These are phyloP conservation scores for Elaeis oleifera DNA, from an alignment of 202 grass and related monocot genomes.

Conservation along the genomic window DNA sequence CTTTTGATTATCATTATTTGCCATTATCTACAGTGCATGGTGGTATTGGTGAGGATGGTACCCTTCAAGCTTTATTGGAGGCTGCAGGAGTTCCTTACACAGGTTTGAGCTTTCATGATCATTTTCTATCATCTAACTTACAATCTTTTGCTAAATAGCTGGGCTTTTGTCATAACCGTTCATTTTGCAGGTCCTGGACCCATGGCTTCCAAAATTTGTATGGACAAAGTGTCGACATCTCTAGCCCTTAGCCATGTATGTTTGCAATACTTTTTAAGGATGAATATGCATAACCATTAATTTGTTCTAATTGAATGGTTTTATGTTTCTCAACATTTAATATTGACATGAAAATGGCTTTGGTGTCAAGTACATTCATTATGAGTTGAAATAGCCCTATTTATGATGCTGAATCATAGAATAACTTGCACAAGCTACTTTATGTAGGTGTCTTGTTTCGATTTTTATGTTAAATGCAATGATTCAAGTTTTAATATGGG, in stretches of 20 bases:
- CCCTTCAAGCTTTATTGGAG: slow-evolving; percentile 76
- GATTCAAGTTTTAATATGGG: no score
- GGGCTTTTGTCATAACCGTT: not conserved
- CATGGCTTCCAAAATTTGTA: slow-evolving; percentile 80
- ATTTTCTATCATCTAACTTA: slow-evolving; percentile 4
- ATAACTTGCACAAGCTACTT: no score
- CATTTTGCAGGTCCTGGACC: slow-evolving; percentile 61
- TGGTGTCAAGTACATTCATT: no score
- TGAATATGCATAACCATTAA: no score
- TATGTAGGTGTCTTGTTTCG: no score
- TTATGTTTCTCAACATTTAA: no score
- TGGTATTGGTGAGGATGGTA: slow-evolving; percentile 96
- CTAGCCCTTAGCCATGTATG: slow-evolving; percentile 72
- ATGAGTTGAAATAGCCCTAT: no score
- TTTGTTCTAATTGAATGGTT: no score
- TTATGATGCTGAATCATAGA: no score
- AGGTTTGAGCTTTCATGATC: slow-evolving; percentile 28
- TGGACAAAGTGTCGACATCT: slow-evolving; percentile 82
- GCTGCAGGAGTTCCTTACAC: slow-evolving; percentile 81
- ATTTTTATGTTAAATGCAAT: no score
- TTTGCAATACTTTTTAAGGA: slow-evolving; percentile 15
- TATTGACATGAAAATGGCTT: no score
- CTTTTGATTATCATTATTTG: slow-evolving; percentile 17
- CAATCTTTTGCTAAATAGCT: slow-evolving; percentile 9
- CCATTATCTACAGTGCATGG: slow-evolving; percentile 61